Percentiles rank a stretch among this genome's conserved stretches.
These are phyloP conservation scores for Dorcoceras hygrometricum DNA, from an alignment of 257 asterid genomes.

Conservation along the genomic window DNA sequence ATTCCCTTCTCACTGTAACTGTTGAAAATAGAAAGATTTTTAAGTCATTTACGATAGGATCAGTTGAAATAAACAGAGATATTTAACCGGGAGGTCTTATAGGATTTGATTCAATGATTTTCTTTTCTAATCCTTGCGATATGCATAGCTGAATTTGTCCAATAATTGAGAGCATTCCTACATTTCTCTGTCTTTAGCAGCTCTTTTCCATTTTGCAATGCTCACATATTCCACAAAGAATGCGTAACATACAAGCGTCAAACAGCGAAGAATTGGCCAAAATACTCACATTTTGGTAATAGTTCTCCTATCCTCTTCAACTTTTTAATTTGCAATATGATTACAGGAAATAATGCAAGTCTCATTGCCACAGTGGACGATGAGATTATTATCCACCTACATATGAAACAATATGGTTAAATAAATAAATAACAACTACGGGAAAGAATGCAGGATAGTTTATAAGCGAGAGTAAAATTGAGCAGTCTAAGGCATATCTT, in stretches of 20 bases:
- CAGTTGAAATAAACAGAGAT: neutral
- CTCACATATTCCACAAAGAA: neutral
- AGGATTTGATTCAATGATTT: neutral
- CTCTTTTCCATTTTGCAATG: neutral
- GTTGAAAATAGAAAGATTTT: too few relatives aligned
- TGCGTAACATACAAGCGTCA: conserved; percentile 4
- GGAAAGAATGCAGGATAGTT: neutral
- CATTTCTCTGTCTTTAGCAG: neutral
- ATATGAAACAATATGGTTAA: conserved; percentile 27
- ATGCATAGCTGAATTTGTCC: neutral
- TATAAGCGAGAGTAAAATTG: neutral
- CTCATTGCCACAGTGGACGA: conserved; percentile 70
- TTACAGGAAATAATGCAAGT: conserved; percentile 57
- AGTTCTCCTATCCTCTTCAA: conserved; percentile 56
- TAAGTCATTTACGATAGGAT: neutral
- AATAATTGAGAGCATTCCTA: neutral
- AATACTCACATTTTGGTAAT: conserved; percentile 71
- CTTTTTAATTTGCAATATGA: conserved; percentile 69
- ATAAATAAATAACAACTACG: conserved; percentile 11
- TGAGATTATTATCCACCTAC: conserved; percentile 87
- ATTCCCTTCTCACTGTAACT: neutral
- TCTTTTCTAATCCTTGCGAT: neutral
- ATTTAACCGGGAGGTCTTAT: neutral
- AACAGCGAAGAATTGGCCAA: conserved; percentile 11
- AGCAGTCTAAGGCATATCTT: neutral